phyloP scores from a whole-genome alignment of 2,329 filamentous ascomycete genomes.

The Lachnellula subtilissima region DNA sequence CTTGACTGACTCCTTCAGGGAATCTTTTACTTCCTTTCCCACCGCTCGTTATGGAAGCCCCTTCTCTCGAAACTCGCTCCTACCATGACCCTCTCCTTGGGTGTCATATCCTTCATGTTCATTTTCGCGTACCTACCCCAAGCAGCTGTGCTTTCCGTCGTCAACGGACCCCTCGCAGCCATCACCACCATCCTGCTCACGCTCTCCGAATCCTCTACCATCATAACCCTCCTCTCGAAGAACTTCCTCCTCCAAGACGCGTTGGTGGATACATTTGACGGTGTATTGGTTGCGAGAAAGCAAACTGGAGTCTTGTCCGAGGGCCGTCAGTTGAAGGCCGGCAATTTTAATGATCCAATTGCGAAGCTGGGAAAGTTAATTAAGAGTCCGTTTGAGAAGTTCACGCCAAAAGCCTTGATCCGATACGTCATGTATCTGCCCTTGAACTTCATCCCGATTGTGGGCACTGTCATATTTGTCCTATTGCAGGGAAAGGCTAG shows the following conservation, averaged over 20 bases:
- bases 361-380: slow-evolving; percentile 50
- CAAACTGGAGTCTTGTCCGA: slow-evolving; percentile 61
- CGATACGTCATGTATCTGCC: slow-evolving; percentile 70
- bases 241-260: slow-evolving; percentile 77
- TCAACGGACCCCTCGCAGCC: slow-evolving; percentile 78
- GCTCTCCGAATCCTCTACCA: slow-evolving; percentile 55
- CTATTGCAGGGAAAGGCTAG: slow-evolving; percentile 58
- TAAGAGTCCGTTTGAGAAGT: slow-evolving; percentile 53
- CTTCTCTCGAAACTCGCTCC: slow-evolving; percentile 50
- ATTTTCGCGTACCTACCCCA: slow-evolving; percentile 82
- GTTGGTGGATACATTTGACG: slow-evolving; percentile 85
- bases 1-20: slow-evolving; percentile 39
- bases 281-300: slow-evolving; percentile 51
- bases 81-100: slow-evolving; percentile 65
- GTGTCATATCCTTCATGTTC: slow-evolving; percentile 78
- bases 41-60: slow-evolving; percentile 54
- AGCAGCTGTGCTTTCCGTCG: slow-evolving; percentile 73
- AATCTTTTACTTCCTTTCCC: slow-evolving; percentile 54
- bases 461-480: slow-evolving; percentile 79
- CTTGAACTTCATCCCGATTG: slow-evolving; percentile 86
- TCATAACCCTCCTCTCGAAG: slow-evolving; percentile 54
- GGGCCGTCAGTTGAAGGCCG: slow-evolving; percentile 66
- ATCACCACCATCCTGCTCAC: slow-evolving; percentile 67
- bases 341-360: slow-evolving; percentile 48
- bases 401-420: slow-evolving; percentile 59